Evolutionary conservation across 148 eudicot genomes (phyloP).

Genomic region (Rhododendron ovatum): DNA sequence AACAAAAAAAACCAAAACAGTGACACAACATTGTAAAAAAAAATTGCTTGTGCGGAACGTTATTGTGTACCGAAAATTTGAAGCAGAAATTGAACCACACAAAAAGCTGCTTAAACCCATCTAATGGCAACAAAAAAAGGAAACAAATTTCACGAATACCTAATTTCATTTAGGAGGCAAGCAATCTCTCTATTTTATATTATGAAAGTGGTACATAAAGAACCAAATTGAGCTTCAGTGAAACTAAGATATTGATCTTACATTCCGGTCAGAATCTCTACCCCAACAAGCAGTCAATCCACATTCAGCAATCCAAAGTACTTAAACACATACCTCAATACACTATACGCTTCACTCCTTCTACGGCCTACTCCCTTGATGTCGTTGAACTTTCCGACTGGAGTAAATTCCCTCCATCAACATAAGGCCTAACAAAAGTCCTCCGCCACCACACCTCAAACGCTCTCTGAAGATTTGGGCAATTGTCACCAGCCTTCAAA

Average conservation of each 20-base stretch:
- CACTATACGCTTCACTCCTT: background rate
- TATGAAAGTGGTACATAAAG: background rate
- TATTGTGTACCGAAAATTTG: background rate
- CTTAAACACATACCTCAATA: background rate
- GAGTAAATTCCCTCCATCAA: slow-evolving; percentile 37
- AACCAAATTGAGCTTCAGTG: background rate
- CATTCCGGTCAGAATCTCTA: slow-evolving; percentile 20
- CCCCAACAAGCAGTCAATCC: slow-evolving; percentile 8
- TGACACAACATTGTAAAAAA: background rate
- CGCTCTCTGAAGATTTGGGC: slow-evolving; percentile 88
- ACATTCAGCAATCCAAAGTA: background rate
- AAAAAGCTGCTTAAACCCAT: background rate
- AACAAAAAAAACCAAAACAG: background rate
- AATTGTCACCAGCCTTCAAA: slow-evolving; percentile 68
- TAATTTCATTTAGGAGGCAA: background rate
- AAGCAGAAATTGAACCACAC: background rate
- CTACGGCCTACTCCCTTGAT: slow-evolving; percentile 11
- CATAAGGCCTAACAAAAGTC: slow-evolving; percentile 73
- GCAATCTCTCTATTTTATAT: background rate
- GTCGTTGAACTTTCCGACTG: slow-evolving; percentile 31
- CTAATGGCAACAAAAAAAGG: background rate
- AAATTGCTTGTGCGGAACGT: background rate
- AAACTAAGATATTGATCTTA: slow-evolving; percentile 9
- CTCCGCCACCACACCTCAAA: slow-evolving; percentile 99
- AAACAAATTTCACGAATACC: background rate